Evolutionary conservation across 805 yeast genomes (phyloP), one percentile per base, ranked within the genome.

Genomic region (Groenewaldozyma salmanticensis): DNA sequence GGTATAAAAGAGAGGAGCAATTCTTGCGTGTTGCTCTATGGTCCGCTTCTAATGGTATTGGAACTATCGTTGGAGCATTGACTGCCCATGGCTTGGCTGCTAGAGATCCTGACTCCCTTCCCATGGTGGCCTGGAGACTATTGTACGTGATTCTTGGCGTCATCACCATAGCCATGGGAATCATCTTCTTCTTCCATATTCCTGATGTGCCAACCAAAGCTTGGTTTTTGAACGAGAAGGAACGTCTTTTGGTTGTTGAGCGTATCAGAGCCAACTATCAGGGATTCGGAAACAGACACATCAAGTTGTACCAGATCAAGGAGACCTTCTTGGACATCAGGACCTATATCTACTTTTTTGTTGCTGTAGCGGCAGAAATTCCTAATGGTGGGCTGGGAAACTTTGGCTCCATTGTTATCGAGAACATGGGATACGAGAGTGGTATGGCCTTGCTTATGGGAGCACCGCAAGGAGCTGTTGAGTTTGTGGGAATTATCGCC

Each of bases 61-160:
- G 75, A 11, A 52, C 66, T 3, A 52, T 71, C 2, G 27, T 70
- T 4, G 77, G 77, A 13, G 66, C 67, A 13, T 63, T 64, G 9
- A 69, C 73, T 38, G 72, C 76, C 1, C 73, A 71, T 48, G 75
- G 72, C 2, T 49, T 68, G 36, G 54, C 62, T 44, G 38, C 37
- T 1, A 57, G 27, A 16, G 44, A 35, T 24, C 34, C 45, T 5
- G 41, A 34, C 27, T 32, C 34, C 37, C 42, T 45, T 45, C 38
- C 58, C 2, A 44, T 64, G 17, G 53, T 54, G 3, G 59, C 59
- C 20, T 79, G 81, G 81, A 68, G 72, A 48, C 54, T 77, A 7
- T 70, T 75, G 41, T 70, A 69, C 58, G 67, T 77, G 24, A 69
- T 77, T 37, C 66, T 72, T 42, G 84, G 81, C 35, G 70, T 75